Base-by-base conservation (phyloP, 1,139 yeast genomes). In the Candida smagusa region DNA sequence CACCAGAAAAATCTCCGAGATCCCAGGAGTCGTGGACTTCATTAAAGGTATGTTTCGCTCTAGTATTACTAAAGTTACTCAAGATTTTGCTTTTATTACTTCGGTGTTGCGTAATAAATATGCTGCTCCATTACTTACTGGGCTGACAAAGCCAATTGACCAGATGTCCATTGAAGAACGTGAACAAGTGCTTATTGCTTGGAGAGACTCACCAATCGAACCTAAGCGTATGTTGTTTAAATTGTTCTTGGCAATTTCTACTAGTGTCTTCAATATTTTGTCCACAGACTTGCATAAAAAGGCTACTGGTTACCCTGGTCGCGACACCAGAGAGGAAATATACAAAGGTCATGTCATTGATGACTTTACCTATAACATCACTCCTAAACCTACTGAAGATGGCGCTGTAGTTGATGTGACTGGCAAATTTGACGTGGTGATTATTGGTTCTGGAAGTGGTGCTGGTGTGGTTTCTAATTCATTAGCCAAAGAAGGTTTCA, bases 361-460 rank as follows among this genome's bases (percentile, higher is more conserved):
- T 23, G 47, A 48, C 1, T 65, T 56, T 43, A 48, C 46, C 26
- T 69, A 66, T 45, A 42, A 49, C 3, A 60, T 71, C 65, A 44
- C 60, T 41, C 56, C 51, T 2, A 58, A 65, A 30, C 74, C 74
- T 6, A 46, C 39, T 2, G 41, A 46, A 7, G 60, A 62, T 9
- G 61, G 61, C 7, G 42, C 54, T 11, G 71, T 63, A 39, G 54
- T 71, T 35, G 54, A 61, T 36, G 43, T 70, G 33, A 71, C 72
- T 4, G 59, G 66, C 13, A 52, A 65, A 30, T 30, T 30, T 21
- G 74, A 77, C 45, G 81, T 62, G 5, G 58, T 75, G 16, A 65
- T 78, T 32, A 62, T 78, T 33, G 84, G 84, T 3, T 73, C 80
- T 4, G 84, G 84, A 2, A 59, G 76, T 12, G 80, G 81, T 3